phyloP scores from a whole-genome alignment of 2,329 filamentous ascomycete species.

The Colletotrichum echinochloae region DNA sequence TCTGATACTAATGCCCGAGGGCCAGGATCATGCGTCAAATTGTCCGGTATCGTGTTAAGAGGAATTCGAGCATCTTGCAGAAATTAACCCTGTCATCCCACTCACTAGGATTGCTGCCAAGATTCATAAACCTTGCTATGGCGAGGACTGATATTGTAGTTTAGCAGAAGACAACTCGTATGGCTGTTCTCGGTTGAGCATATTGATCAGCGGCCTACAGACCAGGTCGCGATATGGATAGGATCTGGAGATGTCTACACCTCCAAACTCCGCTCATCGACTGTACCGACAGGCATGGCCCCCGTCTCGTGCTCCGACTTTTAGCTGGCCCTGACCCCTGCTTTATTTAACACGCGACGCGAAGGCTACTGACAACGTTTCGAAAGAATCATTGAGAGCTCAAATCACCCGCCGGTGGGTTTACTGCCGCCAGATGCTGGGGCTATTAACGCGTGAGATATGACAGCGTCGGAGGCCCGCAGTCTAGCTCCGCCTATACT shows the following conservation, averaged over 20 bases:
- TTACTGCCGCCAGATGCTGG: too few species aligned
- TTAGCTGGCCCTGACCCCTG: too few species aligned
- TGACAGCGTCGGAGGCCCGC: constrained; percentile 10
- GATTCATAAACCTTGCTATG: background rate
- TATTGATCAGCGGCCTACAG: background rate
- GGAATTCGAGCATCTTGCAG: background rate
- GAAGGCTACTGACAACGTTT: too few species aligned
- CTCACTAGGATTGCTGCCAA: background rate
- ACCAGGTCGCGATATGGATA: background rate
- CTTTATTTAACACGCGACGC: too few species aligned
- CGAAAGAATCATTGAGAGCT: too few species aligned
- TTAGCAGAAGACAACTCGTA: background rate
- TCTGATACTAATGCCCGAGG: background rate
- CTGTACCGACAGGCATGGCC: too few species aligned
- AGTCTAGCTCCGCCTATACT: constrained; percentile 9
- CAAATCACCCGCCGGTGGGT: too few species aligned
- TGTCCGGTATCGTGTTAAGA: background rate
- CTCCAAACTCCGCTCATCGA: background rate
- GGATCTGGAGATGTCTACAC: too few species aligned
- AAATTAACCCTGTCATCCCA: too few species aligned
- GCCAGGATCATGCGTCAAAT: background rate
- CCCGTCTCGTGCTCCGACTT: too few species aligned
- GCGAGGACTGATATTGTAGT: background rate
- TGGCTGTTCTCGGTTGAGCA: background rate
- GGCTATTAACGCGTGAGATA: constrained; percentile 9